Evolutionary conservation across 495 filamentous ascomycete genomes (phyloP), one percentile per base, ranked within the genome.

Genomic region (Hypoxylon cercidicola): DNA sequence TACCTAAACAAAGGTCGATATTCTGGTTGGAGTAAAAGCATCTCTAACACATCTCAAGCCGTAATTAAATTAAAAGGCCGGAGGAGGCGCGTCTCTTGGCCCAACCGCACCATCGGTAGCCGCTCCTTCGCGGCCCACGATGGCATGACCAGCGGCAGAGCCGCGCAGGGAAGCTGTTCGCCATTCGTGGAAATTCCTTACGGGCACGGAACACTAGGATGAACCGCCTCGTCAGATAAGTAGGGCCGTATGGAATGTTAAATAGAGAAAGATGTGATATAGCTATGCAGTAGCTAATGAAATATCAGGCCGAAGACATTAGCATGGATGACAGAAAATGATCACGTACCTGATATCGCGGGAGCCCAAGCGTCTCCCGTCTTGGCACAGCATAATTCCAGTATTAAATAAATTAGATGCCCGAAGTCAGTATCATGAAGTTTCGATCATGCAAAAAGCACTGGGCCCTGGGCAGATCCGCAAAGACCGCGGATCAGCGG

Each of bases 11-110:
- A 15, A 16, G 47, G 23, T 30, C 25, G n/a, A 41, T 19, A 47
- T 20, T 28, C 15, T 25, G 43, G 49, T 23, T 55, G 28, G 25
- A 12, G 30, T 20, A 1, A 28, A 23, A 18, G 20, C 13, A 20
- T 55, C 60, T 52, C 60, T 47, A 41, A 41, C 54, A 47, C 20
- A 30, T 18, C 15, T 53, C 13, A 41, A 23, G 55, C 55, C 40
- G 60, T 35, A 59, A 63, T 44, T 51, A 63, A 63, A 68, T 60
- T 63, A 63, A 60, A 68, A 45, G 60, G 60, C 19, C 19, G n/a
- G 16, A 32, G 16, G 7, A 30, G 35, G 35, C 49, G 49, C 18
- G 25, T 16, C 28, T 50, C 50, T 63, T 68, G 20, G 60, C 50
- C 30, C 18, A 20, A 46, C 59, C 55, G 55, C 60, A 56, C 65